Conservation (phyloP, 2,329 filamentous ascomycete genomes). For the Colletotrichum truncatum region DNA sequence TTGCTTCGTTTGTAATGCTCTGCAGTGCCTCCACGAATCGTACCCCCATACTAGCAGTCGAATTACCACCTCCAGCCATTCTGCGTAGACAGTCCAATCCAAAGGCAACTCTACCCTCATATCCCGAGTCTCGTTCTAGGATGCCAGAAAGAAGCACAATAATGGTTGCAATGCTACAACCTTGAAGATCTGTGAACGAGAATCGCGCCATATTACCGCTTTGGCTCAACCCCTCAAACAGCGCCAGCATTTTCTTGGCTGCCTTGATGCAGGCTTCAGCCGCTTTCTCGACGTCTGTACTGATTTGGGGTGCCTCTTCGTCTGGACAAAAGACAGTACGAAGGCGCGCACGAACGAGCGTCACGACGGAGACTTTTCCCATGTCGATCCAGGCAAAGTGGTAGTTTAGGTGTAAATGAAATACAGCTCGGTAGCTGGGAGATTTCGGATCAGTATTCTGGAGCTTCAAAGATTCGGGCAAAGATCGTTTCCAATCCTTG, state of each 20-base stretch:
- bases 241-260: constrained; percentile 40
- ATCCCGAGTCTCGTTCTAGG: constrained; percentile 42
- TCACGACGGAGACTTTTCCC: constrained; percentile 44
- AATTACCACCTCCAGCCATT: constrained; percentile 44
- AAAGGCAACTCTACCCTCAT: constrained; percentile 39
- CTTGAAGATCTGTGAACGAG: constrained; percentile 50
- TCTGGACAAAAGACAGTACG: constrained; percentile 29
- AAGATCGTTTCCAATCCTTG: constrained; percentile 41
- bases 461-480: constrained; percentile 38
- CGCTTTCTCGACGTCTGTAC: constrained; percentile 29
- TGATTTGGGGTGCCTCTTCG: constrained; percentile 1
- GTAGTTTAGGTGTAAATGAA: constrained; percentile 47
- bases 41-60: constrained; percentile 36
- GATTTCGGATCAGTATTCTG: constrained; percentile 38
- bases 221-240: constrained; percentile 40
- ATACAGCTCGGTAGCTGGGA: constrained; percentile 41
- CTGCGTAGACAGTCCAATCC: constrained; percentile 41
- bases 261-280: constrained; percentile 41
- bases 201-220: constrained; percentile 44
- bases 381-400: constrained; percentile 47
- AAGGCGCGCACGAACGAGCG: constrained; percentile 38
- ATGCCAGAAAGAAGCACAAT: constrained; percentile 44
- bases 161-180: constrained; percentile 48
- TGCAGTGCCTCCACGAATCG: constrained; percentile 37
- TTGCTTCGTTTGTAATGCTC: constrained; percentile 34